These are phyloP conservation scores for Yamadazyma aaseri DNA, from an alignment of 1,139 yeast species.

Conservation along the genomic window DNA sequence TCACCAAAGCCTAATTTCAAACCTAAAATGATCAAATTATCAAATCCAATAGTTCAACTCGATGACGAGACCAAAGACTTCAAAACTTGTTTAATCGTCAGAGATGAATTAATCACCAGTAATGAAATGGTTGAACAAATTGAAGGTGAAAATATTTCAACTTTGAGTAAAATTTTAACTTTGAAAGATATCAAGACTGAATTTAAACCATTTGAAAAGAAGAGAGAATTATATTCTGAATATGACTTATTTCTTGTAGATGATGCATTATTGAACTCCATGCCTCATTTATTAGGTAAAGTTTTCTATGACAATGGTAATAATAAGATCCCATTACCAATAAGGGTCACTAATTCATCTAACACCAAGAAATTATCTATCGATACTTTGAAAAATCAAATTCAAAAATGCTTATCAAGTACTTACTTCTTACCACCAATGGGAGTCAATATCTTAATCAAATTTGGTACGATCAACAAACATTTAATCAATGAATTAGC, in stretches of 20 bases:
- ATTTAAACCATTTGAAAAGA: slow-evolving; percentile 67
- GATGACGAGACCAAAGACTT: slow-evolving; percentile 35
- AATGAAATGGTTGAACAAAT: slow-evolving; percentile 60
- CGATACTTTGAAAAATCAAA: slow-evolving; percentile 55
- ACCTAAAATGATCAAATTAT: slow-evolving; percentile 61
- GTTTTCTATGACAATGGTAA: slow-evolving; percentile 58
- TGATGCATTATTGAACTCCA: slow-evolving; percentile 72
- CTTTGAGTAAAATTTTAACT: slow-evolving; percentile 49
- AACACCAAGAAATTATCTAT: slow-evolving; percentile 48
- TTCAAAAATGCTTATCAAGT: slow-evolving; percentile 57
- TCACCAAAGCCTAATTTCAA: slow-evolving; percentile 65
- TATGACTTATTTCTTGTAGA: slow-evolving; percentile 81
- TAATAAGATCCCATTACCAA: slow-evolving; percentile 69
- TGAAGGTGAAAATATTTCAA: slow-evolving; percentile 53
- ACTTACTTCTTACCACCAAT: slow-evolving; percentile 71
- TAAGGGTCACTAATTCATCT: slow-evolving; percentile 46
- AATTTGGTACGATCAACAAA: slow-evolving; percentile 60
- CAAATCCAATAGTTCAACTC: slow-evolving; percentile 49
- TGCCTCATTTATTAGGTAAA: slow-evolving; percentile 84
- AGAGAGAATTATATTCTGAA: slow-evolving; percentile 58
- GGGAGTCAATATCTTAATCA: slow-evolving; percentile 66
- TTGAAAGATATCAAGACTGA: slow-evolving; percentile 62
- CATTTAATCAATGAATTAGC: slow-evolving; percentile 32
- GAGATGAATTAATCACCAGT: slow-evolving; percentile 60
- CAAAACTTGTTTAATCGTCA: slow-evolving; percentile 68